A percentile compares a stretch with the other conserved stretches of the same genome.
Evolutionary conservation across 306 rosid species (phyloP).

Genomic region (Biancaea sappan): DNA sequence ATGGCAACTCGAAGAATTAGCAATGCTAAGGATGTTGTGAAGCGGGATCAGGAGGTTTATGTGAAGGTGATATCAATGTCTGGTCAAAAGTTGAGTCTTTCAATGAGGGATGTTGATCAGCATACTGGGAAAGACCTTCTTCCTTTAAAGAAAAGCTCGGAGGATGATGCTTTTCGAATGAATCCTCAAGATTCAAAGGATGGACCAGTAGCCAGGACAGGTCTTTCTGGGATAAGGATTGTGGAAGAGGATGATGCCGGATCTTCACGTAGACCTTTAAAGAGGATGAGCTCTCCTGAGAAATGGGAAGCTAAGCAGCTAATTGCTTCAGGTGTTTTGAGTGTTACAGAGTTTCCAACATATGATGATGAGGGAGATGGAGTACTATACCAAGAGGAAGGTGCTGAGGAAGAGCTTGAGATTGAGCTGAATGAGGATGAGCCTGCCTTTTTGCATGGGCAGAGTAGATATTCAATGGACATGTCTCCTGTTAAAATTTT

Average conservation of each 20-base stretch:
- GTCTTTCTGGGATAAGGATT: conserved; percentile 86
- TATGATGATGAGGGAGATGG: conserved; percentile 92
- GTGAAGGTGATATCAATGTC: conserved; percentile 79
- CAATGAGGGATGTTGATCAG: conserved; percentile 92
- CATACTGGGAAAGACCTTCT: conserved; percentile 76
- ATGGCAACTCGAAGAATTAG: conserved; percentile 70
- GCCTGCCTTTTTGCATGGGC: conserved; percentile 86
- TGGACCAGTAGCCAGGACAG: conserved; percentile 67
- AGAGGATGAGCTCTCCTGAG: conserved; percentile 96
- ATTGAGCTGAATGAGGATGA: conserved; percentile 90
- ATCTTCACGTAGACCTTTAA: conserved; percentile 73
- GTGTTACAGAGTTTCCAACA: conserved; percentile 71
- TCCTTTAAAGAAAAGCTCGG: conserved; percentile 66
- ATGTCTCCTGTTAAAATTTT: conserved; percentile 95
- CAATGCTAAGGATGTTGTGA: conserved; percentile 86
- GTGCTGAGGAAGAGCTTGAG: conserved; percentile 89
- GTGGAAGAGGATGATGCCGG: conserved; percentile 64
- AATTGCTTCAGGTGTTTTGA: conserved; percentile 80
- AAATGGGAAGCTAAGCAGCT: conserved; percentile 89
- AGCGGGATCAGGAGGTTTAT: conserved; percentile 80
- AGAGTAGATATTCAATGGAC: conserved; percentile 76
- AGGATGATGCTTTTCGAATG: conserved; percentile 54
- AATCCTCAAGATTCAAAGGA: conserved; percentile 68
- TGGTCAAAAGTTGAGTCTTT: conserved; percentile 81
- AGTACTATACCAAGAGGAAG: conserved; percentile 72